Conservation (phyloP, 2,329 filamentous ascomycete species). For the Neocatenulostroma microsporum region DNA sequence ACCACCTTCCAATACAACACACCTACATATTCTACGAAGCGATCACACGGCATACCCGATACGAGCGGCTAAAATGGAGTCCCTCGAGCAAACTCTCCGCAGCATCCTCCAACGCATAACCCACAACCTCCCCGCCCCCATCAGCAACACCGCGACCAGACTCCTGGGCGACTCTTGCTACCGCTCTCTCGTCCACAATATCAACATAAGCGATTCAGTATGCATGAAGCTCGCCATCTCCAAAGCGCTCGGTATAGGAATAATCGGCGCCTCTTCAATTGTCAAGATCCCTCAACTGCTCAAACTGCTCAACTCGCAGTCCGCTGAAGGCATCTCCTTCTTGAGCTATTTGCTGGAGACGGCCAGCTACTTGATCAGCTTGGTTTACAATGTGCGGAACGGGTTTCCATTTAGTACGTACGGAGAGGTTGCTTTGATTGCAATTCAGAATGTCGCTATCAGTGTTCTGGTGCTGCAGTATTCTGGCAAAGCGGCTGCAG, state of each 20-base stretch:
- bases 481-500: conserved; percentile 57
- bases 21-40: too few relatives aligned
- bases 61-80: too few relatives aligned
- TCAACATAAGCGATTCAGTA: conserved; percentile 66
- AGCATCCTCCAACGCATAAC: conserved; percentile 38
- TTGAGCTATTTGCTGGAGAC: conserved; percentile 91
- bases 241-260: conserved; percentile 87
- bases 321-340: conserved; percentile 77
- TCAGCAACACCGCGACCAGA: conserved; percentile 66
- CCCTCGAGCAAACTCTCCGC: conserved; percentile 38
- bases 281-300: conserved; percentile 97
- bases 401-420: conserved; percentile 94
- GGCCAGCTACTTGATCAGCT: conserved; percentile 72
- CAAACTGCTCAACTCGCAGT: conserved; percentile 76
- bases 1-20: too few relatives aligned
- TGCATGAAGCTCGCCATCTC: conserved; percentile 87
- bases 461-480: conserved; percentile 80
- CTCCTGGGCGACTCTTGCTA: conserved; percentile 83
- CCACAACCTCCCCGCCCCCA: conserved; percentile 54
- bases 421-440: conserved; percentile 87
- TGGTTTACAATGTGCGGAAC: conserved; percentile 87
- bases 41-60: too few relatives aligned
- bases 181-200: conserved; percentile 72
- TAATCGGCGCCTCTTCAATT: conserved; percentile 80
- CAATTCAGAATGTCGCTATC: conserved; percentile 87